A percentile compares a stretch with the other conserved stretches of the same genome.
Conservation (phyloP, 2,329 filamentous ascomycete species). For the Aspergillus aculeatinus region DNA sequence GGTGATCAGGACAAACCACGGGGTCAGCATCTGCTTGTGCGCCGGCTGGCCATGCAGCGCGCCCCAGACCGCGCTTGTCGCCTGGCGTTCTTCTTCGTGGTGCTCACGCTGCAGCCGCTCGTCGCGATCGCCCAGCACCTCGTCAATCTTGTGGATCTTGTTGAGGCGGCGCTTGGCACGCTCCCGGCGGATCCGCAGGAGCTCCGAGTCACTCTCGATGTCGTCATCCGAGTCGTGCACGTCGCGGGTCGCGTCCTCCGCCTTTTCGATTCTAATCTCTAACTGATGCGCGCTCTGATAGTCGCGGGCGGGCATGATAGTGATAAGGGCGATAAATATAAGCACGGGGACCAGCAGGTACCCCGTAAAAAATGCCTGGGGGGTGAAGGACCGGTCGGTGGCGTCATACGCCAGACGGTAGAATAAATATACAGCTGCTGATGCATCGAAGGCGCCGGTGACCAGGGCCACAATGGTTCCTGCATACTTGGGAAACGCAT, state of each 20-base stretch:
- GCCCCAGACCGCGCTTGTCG: conserved; percentile 77
- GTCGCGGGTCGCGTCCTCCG: conserved; percentile 34
- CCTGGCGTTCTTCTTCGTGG: conserved; percentile 66
- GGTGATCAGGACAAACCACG: conserved; percentile 87
- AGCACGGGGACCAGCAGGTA: conserved; percentile 70
- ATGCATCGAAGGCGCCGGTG: conserved; percentile 80
- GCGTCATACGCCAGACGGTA: conserved; percentile 71
- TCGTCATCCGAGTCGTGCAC: conserved; percentile 52
- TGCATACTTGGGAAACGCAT: conserved; percentile 73
- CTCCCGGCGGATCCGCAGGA: conserved; percentile 51
- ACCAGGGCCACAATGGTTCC: conserved; percentile 75
- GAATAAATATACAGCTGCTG: conserved; percentile 72
- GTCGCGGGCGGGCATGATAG: conserved; percentile 67
- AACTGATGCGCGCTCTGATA: conserved; percentile 80
- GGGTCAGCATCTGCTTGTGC: conserved; percentile 68
- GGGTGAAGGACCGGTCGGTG: conserved; percentile 41
- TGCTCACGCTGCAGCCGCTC: conserved; percentile 59
- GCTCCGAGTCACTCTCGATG: conserved; percentile 50
- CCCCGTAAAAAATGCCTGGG: conserved; percentile 66
- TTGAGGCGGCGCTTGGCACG: conserved; percentile 60
- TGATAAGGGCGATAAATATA: conserved; percentile 64
- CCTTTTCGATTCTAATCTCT: conserved; percentile 64
- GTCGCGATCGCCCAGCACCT: conserved; percentile 65
- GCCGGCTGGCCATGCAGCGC: conserved; percentile 72
- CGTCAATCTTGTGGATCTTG: conserved; percentile 67